Evolutionary conservation across 345 rosid genomes (phyloP).

Genomic region (Nephelium lappaceum): DNA sequence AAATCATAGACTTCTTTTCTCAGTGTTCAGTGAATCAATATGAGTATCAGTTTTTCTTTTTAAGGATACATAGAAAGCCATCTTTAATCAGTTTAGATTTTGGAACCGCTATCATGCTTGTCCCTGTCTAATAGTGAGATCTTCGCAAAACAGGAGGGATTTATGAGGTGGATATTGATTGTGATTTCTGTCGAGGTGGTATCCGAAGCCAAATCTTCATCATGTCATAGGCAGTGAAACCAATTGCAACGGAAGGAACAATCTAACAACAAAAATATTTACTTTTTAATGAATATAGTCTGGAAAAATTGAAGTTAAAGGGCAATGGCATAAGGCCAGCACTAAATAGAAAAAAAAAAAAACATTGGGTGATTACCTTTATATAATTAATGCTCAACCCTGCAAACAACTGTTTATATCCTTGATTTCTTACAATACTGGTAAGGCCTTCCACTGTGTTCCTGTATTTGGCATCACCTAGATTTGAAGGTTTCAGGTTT

Average conservation of each 20-base stretch:
- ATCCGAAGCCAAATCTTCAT: slow-evolving; percentile 89
- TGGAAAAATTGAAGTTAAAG: not conserved
- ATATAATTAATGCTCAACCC: slow-evolving; percentile 94
- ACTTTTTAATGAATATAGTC: not conserved
- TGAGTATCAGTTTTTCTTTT: not conserved
- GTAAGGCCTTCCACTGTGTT: slow-evolving; percentile 76
- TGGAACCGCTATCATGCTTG: not conserved
- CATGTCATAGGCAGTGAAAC: slow-evolving; percentile 82
- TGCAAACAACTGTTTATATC: slow-evolving; percentile 94
- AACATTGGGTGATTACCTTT: slow-evolving; percentile 48
- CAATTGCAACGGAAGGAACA: slow-evolving; percentile 96
- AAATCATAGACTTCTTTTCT: not conserved
- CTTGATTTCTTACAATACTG: slow-evolving; percentile 70
- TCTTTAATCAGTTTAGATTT: not conserved
- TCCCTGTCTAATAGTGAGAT: not conserved
- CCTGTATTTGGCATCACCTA: slow-evolving; percentile 56
- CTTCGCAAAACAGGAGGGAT: not conserved
- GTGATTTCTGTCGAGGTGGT: slow-evolving; percentile 71
- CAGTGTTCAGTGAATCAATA: not conserved
- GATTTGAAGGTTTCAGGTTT: slow-evolving; percentile 53
- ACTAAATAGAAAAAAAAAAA: not conserved
- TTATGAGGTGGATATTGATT: slow-evolving; percentile 37
- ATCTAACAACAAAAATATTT: slow-evolving; percentile 48
- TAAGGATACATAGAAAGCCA: not conserved
- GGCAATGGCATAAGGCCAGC: not conserved